Evolutionary conservation across 2,329 filamentous ascomycete genomes (phyloP), one percentile per base, ranked within the genome.

Genomic region (Beauveria sp.): DNA sequence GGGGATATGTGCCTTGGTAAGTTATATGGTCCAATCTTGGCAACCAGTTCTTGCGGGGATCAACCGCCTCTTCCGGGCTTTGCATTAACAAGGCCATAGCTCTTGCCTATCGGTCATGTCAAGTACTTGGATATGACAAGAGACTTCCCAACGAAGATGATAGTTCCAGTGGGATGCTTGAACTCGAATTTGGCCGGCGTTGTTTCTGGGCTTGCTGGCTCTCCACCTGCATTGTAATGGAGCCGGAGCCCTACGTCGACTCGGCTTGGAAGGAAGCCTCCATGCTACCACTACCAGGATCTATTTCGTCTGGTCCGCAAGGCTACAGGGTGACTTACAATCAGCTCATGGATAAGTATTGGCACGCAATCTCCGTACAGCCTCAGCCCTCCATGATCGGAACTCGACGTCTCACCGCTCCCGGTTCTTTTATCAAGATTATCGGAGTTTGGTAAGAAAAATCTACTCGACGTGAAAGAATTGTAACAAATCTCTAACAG

Each of bases 181-280:
- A 57, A 40, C 5, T n/a, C 24, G 55, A 57, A 40, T 28, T 57
- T 48, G 55, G 55, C 12, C 28, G 55, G 5, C 43, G 55, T 26
- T 57, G 43, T 22, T 57, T 48, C 43, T 57, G 43, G 55, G 43
- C 55, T 9, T 57, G 55, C 55, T 57, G 55, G 55, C 8, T 41
- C 2, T 57, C 55, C 10, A 57, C 55, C 14, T 57, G 55, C 20
- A 57, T 57, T 37, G 55, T 57, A 20, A 57, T 57, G 55, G 55
- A 57, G 55, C 55, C 55, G 22, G 43, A 57, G 30, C 43, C 55
- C 18, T 57, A 47, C 46, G 26, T 57, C 14, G 55, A 57, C 5
- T 47, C 55, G 3, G 55, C 55, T 7, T 57, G 55, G 55, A 57
- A 57, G 44, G 41, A 57, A 30, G 55, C 46, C 7, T 28, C 55